Evolutionary conservation across 192 early-diverging fungal genomes (phyloP), one percentile per base, ranked within the genome.

Genomic region (Coemansia sp.): DNA sequence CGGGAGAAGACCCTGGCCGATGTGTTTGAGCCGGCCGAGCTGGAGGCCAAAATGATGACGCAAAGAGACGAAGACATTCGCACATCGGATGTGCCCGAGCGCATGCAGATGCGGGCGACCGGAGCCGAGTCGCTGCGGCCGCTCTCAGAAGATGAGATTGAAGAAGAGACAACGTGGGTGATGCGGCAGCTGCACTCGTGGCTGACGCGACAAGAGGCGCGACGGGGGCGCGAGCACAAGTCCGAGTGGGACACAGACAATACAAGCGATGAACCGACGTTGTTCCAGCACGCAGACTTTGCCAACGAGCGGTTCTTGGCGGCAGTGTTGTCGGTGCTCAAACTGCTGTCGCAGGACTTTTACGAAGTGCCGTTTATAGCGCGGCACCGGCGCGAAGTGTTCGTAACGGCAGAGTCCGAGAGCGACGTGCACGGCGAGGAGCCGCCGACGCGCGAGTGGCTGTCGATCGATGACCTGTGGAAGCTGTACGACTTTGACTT

Each of bases 331-430:
- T 66, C 84, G 47, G 87, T 93, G 49, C 83, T 94, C 35, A 76
- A 79, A 59, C 89, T 89, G 63, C 62, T 97, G 52, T 84, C 86
- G 26, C 80, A 85, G 41, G 92, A 97, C 65, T 85, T 90, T 47
- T 71, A 85, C 62, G 97, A 99, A 70, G 93, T 99, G 23, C 97
- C 97, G 8, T 97, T 90, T 68, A 92, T 99, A 61, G 78, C 85
- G 35, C 83, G 83, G 12, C 93, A 97, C 66, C 85, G 93, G 43
- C 88, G 90, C 54, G 96, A 98, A 69, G 89, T 93, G 62, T 88
- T 92, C 64, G 86, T 88, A n/a, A 76, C 71, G 37, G 61, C 65
- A 3, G 58, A 48, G 23, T 63, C 48, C 20, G 45, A n/a, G 11
- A 65, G 48, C 19, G 76, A 83, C n/a, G 66, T 55, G 41, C 41